Evolutionary conservation across 768 basidiomycete species (phyloP).

Genomic region (Mycena epipterygia): DNA sequence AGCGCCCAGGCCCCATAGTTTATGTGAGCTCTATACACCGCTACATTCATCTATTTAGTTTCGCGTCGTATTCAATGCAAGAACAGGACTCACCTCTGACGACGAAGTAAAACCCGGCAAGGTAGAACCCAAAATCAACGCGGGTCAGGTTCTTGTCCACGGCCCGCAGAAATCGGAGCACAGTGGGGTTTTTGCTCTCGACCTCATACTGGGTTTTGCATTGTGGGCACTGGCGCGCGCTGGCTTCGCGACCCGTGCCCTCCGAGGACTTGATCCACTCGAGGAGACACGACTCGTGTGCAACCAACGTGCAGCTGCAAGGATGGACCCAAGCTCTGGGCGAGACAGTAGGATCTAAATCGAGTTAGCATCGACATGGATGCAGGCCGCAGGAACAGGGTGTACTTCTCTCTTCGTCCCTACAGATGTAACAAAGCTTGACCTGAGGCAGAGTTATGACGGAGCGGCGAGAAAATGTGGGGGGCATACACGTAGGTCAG

Average conservation of each 20-base stretch:
- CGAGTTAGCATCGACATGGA: slow-evolving; percentile 44
- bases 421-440: slow-evolving; percentile 86
- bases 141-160: slow-evolving; percentile 69
- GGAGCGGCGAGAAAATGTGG: not conserved
- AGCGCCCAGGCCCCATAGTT: slow-evolving; percentile 83
- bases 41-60: slow-evolving; percentile 36
- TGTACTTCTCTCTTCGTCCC: slow-evolving; percentile 57
- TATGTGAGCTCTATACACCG: slow-evolving; percentile 64
- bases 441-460: slow-evolving; percentile 52
- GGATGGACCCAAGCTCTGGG: slow-evolving; percentile 82
- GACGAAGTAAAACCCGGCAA: slow-evolving; percentile 65
- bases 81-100: slow-evolving; percentile 67
- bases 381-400: not conserved
- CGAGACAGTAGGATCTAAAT: slow-evolving; percentile 51
- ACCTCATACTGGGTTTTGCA: slow-evolving; percentile 77
- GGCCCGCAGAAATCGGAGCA: slow-evolving; percentile 64
- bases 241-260: slow-evolving; percentile 65
- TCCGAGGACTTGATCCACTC: slow-evolving; percentile 86
- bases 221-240: slow-evolving; percentile 86
- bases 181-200: slow-evolving; percentile 70
- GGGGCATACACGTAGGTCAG: slow-evolving; percentile 31
- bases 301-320: slow-evolving; percentile 84
- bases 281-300: slow-evolving; percentile 84
- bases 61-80: not conserved
- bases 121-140: slow-evolving; percentile 61